These are phyloP conservation scores for Aquanectria penicillioides DNA, from an alignment of 2,329 filamentous ascomycete species.

Conservation along the genomic window DNA sequence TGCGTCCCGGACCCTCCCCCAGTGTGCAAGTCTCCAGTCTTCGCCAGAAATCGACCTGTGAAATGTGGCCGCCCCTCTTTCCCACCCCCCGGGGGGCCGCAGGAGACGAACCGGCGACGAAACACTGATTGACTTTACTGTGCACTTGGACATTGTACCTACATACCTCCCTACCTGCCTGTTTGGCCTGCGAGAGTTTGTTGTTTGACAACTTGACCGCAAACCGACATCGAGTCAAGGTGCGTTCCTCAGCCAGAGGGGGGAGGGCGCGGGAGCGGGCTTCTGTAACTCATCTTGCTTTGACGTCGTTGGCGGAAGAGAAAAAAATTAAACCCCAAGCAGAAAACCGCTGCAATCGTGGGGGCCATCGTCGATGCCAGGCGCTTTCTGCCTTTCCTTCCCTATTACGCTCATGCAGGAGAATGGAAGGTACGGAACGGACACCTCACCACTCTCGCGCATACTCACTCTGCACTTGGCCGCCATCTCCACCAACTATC, in stretches of 20 bases:
- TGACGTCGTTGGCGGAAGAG: no score
- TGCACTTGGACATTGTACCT: neutral
- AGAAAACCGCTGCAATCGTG: slow-evolving; percentile 2
- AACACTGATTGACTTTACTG: no score
- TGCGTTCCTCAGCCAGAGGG: no score
- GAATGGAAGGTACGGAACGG: slow-evolving; percentile 18
- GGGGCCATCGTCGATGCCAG: slow-evolving; percentile 5
- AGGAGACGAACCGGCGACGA: slow-evolving; percentile 6
- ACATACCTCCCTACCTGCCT: neutral
- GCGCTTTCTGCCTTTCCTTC: slow-evolving; percentile 15
- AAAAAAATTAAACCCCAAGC: no score
- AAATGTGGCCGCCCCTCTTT: slow-evolving; percentile 14
- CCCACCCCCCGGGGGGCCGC: slow-evolving; percentile 6
- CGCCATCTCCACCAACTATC: slow-evolving; percentile 31
- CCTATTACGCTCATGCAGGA: slow-evolving; percentile 20
- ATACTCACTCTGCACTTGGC: neutral
- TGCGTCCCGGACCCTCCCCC: slow-evolving; percentile 24
- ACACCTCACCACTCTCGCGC: slow-evolving; percentile 11
- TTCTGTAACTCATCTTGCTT: no score
- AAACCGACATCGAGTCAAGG: neutral
- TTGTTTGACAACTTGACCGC: no score
- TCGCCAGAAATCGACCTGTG: slow-evolving; percentile 1
- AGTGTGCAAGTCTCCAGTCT: slow-evolving; percentile 22
- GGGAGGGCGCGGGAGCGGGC: no score
- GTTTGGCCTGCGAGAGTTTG: no score